These are phyloP conservation scores for Amphichorda felina DNA, from an alignment of 2,329 filamentous ascomycete genomes.

Conservation along the genomic window DNA sequence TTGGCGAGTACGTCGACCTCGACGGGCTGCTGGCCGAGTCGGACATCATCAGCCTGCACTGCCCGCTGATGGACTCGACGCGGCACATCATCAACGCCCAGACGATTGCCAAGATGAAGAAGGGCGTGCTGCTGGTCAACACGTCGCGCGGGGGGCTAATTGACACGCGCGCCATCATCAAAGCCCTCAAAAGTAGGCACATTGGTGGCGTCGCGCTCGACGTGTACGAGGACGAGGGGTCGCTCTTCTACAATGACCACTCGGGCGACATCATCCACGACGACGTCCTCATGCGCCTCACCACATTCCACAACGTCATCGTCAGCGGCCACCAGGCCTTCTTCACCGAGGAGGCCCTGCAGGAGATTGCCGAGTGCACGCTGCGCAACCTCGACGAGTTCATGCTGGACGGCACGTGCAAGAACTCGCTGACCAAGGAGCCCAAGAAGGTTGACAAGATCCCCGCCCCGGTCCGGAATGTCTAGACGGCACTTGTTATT, in stretches of 20 bases:
- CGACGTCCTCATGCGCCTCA: constrained; percentile 51
- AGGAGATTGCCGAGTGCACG: constrained; percentile 50
- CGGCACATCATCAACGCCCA: constrained; percentile 46
- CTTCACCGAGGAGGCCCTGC: constrained; percentile 53
- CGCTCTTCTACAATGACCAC: constrained; percentile 54
- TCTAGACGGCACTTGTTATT: constrained; percentile 13
- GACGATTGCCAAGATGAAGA: constrained; percentile 43
- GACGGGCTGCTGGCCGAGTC: constrained; percentile 39
- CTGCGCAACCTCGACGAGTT: constrained; percentile 43
- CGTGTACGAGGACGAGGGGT: constrained; percentile 55
- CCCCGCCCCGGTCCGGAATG: constrained; percentile 18
- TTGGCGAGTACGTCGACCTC: constrained; percentile 41
- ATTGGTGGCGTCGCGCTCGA: constrained; percentile 54
- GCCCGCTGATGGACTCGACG: constrained; percentile 49
- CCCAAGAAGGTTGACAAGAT: constrained; percentile 11
- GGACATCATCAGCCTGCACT: constrained; percentile 55
- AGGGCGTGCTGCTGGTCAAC: constrained; percentile 50
- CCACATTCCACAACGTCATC: constrained; percentile 57
- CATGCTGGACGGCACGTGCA: constrained; percentile 17
- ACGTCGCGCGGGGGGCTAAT: constrained; percentile 57
- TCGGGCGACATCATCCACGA: constrained; percentile 54
- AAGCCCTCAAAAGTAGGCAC: constrained; percentile 45
- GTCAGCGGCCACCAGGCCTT: constrained; percentile 59
- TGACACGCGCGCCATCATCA: constrained; percentile 46
- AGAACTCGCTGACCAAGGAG: constrained; percentile 19